Percentiles rank a stretch among this genome's conserved stretches.
phyloP scores from a whole-genome alignment of 2,329 filamentous ascomycete species.

The Tolypocladium sp. region DNA sequence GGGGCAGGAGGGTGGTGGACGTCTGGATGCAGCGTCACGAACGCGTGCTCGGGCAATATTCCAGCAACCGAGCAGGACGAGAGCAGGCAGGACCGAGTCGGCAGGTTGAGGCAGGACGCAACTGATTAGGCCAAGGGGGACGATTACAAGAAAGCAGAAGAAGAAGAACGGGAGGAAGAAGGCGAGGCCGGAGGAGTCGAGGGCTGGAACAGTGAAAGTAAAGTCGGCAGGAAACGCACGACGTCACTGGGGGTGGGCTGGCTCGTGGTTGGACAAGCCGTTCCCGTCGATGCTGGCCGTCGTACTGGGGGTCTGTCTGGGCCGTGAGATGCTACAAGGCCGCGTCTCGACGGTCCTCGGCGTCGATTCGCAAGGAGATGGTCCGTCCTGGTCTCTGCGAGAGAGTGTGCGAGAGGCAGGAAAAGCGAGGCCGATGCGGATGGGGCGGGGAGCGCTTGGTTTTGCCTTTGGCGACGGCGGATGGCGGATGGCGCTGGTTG shows the following conservation, averaged over 20 bases:
- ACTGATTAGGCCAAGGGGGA: background rate
- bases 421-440: background rate
- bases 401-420: background rate
- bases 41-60: conserved; percentile 26
- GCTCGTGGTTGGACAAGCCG: background rate
- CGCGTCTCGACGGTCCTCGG: background rate
- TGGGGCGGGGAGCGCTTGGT: background rate
- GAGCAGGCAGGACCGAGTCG: background rate
- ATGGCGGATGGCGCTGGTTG: background rate
- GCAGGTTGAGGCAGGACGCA: background rate
- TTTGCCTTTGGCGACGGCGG: background rate
- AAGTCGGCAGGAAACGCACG: background rate
- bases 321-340: background rate
- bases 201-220: background rate
- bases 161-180: background rate
- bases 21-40: background rate
- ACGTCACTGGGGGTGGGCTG: background rate
- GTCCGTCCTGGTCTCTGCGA: background rate
- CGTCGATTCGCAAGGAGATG: background rate
- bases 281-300: background rate
- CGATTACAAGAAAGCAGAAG: background rate
- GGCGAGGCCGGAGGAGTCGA: background rate
- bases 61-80: conserved; percentile 24
- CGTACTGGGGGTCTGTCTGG: background rate
- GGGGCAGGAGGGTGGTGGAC: background rate